Evolutionary conservation across 208 protist genomes (phyloP), one percentile per base, ranked within the genome.

Genomic region (Leishmania arabica): DNA sequence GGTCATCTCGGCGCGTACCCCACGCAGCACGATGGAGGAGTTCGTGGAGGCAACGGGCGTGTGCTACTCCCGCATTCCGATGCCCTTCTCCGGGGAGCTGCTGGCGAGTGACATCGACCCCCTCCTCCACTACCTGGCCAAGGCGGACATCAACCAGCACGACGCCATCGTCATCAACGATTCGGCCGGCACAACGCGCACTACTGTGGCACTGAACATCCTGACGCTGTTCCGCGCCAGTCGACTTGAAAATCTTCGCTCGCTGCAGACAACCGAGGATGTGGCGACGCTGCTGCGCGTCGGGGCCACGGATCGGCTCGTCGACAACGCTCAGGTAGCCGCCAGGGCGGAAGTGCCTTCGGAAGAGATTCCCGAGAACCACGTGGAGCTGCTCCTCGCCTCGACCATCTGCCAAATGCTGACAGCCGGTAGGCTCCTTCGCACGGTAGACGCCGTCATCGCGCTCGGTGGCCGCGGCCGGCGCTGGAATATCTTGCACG

Each of bases 351-450:
- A 71, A 6, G 83, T 91, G 51, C 71, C 77, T 7, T 17, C 79
- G 49, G 78, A 90, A 19, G 90, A 95, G 51, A 65, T 92, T 42
- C 92, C 94, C 27, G 86, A 88, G 53, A 82, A 88, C 58, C 81
- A 85, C 62, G 84, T 95, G 4, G 94, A 96, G 84, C 78, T 95
- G 51, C 91, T 91, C 7, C 77, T 96, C 21, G 94, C 94, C 37
- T 95, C 90, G 7, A 95, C 90, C 53, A 96, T 97, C 47, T 94
- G 91, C 82, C 94, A 97, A 84, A 97, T 97, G 91, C 89, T 97
- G 47, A 93, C 90, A 27, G 88, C 92, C 13, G 94, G 94, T 68
- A 92, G 88, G 4, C 79, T 97, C 53, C 79, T 97, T 51, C 86
- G 86, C 64, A 93, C 93, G 21, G 91, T 95, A 8, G 87, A 93